Percentiles rank a stretch among this genome's conserved stretches.
phyloP scores from a whole-genome alignment of 768 basidiomycete species.

The Agaricus blazei region DNA sequence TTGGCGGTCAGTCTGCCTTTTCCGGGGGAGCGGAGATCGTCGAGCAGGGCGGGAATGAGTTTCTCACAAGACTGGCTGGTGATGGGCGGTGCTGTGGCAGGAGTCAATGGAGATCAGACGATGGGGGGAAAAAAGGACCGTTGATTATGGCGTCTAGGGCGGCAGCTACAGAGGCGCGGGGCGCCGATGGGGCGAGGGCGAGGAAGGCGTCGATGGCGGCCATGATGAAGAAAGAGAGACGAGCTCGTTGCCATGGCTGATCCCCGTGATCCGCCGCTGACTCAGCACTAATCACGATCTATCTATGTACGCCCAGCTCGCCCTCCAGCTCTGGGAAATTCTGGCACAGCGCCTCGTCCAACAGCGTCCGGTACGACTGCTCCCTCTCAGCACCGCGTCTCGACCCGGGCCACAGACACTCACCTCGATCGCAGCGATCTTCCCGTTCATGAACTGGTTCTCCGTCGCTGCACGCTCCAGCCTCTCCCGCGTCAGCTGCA shows the following conservation, averaged over 20 bases:
- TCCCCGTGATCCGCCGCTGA: conserved; percentile 8
- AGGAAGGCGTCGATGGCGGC: conserved; percentile 41
- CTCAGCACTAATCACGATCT: conserved; percentile 8
- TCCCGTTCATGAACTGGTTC: conserved; percentile 90
- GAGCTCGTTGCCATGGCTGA: conserved; percentile 23
- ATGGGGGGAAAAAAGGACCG: conserved; percentile 27
- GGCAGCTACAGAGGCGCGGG: conserved; percentile 37
- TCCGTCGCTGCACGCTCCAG: conserved; percentile 82
- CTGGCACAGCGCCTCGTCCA: conserved; percentile 67
- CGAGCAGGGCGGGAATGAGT: conserved; percentile 54
- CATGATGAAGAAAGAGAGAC: conserved; percentile 28
- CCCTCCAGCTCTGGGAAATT: conserved; percentile 64
- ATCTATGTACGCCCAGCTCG: conserved; percentile 19
- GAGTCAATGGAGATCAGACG: conserved; percentile 1
- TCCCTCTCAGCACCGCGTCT: neutral
- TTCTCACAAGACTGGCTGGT: conserved; percentile 42
- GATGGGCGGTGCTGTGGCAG: conserved; percentile 39
- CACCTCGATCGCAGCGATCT: conserved; percentile 74
- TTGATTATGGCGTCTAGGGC: conserved; percentile 48
- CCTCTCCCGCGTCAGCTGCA: conserved; percentile 75
- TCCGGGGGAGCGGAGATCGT: conserved; percentile 47
- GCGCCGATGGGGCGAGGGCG: conserved; percentile 41
- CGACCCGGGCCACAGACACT: conserved; percentile 14
- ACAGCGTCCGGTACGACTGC: conserved; percentile 65
- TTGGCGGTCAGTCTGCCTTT: conserved; percentile 47